Evolutionary conservation across 257 asterid species (phyloP).

Genomic region (Thymus mandschuricus): DNA sequence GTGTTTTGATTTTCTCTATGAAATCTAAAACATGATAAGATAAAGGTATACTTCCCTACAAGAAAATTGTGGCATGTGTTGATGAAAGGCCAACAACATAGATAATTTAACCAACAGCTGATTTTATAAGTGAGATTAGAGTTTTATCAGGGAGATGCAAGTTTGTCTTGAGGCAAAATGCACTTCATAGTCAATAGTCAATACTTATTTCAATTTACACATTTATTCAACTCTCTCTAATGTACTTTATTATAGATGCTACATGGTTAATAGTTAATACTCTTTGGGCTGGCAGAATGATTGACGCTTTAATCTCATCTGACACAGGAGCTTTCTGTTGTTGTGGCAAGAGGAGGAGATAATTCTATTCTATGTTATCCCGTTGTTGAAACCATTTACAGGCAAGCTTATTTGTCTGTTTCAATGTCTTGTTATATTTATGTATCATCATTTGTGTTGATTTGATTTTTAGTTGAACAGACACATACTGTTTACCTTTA

Average conservation of each 20-base stretch:
- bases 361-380: slow-evolving; percentile 65
- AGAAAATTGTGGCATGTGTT: no score
- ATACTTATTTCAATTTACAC: background rate
- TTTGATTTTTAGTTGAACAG: no score
- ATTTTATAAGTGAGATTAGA: background rate
- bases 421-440: background rate
- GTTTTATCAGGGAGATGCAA: background rate
- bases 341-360: slow-evolving; percentile 95
- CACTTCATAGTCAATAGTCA: background rate
- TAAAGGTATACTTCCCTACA: no score
- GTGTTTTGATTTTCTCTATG: background rate
- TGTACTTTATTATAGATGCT: background rate
- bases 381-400: slow-evolving; percentile 92
- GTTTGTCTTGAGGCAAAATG: slow-evolving; percentile 6
- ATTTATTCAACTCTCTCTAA: background rate
- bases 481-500: no score
- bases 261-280: background rate
- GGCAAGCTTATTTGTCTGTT: slow-evolving; percentile 44
- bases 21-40: no score
- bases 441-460: background rate
- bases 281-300: slow-evolving; percentile 2
- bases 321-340: slow-evolving; percentile 87
- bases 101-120: background rate
- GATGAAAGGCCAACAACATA: background rate
- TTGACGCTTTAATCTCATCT: slow-evolving; percentile 16